These are phyloP conservation scores for Hypomontagnella submonticulosa DNA, from an alignment of 495 filamentous ascomycete genomes.

Conservation along the genomic window DNA sequence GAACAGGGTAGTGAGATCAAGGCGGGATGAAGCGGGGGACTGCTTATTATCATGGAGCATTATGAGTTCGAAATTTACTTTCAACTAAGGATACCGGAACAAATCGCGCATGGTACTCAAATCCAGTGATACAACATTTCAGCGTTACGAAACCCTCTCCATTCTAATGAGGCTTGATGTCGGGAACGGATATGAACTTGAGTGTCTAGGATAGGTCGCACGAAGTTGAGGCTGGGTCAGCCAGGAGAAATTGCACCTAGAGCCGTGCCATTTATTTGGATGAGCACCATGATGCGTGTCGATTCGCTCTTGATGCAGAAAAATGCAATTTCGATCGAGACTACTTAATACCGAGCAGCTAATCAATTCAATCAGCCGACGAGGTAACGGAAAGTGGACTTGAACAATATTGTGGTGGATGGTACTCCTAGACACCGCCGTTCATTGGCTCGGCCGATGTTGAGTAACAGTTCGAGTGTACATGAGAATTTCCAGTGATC, in stretches of 20 bases:
- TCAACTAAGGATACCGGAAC: conserved; percentile 8
- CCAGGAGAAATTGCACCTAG: conserved; percentile 11
- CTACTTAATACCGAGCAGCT: conserved; percentile 10
- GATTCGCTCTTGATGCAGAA: conserved; percentile 6
- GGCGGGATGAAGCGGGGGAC: conserved; percentile 15
- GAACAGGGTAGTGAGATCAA: conserved; percentile 12
- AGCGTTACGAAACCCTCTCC: not conserved
- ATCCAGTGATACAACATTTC: conserved; percentile 1
- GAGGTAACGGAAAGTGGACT: conserved; percentile 2
- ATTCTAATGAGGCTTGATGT: conserved; percentile 17
- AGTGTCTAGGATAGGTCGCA: conserved; percentile 14
- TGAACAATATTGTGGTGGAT: conserved; percentile 18
- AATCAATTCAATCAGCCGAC: conserved; percentile 18
- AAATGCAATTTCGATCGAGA: conserved; percentile 11
- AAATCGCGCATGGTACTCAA: conserved; percentile 8
- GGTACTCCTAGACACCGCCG: conserved; percentile 7
- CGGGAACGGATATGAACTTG: conserved; percentile 16
- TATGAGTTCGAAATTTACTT: conserved; percentile 12
- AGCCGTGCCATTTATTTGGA: conserved; percentile 24
- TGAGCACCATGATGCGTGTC: conserved; percentile 15
- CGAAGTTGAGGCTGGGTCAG: conserved; percentile 16
- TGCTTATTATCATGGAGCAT: conserved; percentile 8
- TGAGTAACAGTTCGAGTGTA: conserved; percentile 19
- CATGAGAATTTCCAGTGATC: conserved; percentile 7
- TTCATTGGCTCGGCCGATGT: conserved; percentile 20